Percentiles rank a stretch among this genome's conserved stretches.
phyloP scores from a whole-genome alignment of 2,329 filamentous ascomycete genomes.

The Clathrospora elynae region DNA sequence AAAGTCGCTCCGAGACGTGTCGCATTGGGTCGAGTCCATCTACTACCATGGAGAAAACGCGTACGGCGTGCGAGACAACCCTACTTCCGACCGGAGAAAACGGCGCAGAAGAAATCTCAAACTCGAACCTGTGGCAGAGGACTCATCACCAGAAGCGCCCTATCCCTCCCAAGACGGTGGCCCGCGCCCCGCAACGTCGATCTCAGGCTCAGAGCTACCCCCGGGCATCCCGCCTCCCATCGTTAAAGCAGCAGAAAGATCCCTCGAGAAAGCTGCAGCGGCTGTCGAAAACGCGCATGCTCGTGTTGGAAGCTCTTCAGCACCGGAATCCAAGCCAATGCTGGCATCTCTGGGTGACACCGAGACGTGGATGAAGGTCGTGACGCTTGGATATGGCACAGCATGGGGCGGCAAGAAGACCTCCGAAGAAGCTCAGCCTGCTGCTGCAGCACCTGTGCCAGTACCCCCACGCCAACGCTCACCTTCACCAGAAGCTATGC shows the following conservation, averaged over 20 bases:
- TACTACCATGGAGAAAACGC: constrained; percentile 82
- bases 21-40: constrained; percentile 86
- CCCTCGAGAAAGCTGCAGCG: constrained; percentile 51
- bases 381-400: constrained; percentile 56
- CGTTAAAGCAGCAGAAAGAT: constrained; percentile 51
- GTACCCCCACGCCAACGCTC: constrained; percentile 10
- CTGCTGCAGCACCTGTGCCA: not conserved
- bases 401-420: constrained; percentile 44
- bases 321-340: constrained; percentile 28
- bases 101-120: constrained; percentile 48
- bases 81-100: constrained; percentile 66
- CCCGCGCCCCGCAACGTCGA: constrained; percentile 9
- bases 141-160: constrained; percentile 5
- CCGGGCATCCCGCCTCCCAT: constrained; percentile 56
- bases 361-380: constrained; percentile 57
- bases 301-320: constrained; percentile 20
- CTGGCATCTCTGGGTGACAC: constrained; percentile 51
- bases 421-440: not conserved
- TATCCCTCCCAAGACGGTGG: constrained; percentile 7
- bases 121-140: constrained; percentile 9
- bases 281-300: constrained; percentile 36
- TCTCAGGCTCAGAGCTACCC: constrained; percentile 15
- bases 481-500: constrained; percentile 38
- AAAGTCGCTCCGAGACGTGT: constrained; percentile 72
- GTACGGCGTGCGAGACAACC: constrained; percentile 83